Base-by-base conservation (phyloP, 2,329 filamentous ascomycete genomes). In the Sclerotinia trifoliorum region DNA sequence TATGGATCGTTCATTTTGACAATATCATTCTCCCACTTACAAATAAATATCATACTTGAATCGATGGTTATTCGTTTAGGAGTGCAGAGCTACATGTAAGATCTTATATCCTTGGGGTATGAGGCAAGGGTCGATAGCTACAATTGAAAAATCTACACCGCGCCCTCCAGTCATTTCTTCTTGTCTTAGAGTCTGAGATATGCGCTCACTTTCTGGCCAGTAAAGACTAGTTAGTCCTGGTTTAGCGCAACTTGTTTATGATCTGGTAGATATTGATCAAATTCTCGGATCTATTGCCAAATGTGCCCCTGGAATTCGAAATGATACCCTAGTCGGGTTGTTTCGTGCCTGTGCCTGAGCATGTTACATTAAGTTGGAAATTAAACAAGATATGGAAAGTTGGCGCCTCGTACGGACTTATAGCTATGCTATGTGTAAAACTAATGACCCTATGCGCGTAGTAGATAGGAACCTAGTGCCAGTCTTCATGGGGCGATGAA, bases 401-500 rank as follows among this genome's bases (percentile, higher is more conserved):
- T 81, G 79, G 80, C 79, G 19, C 75, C 76, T 26, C 78, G 80
- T 19, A 69, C 68, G 17, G 69, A 74, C 69, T 29, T 29, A 29
- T 29, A 29, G 29, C 29, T 77, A 76, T 21, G 84, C 84, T 24
- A 84, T 83, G 77, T 86, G 84, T 56, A 86, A 78, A 8, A 8
- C 84, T 84, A 54, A 86, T 79, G 44, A 83, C 79, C 79, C 78
- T 87, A 84, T 39, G 83, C 81, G 55, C 84, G 81, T 74, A 87
- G 77, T 39, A 87, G 81, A 72, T 86, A 86, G 62, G 86, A 79
- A 56, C 84, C 85, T 1, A 83, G 78, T 4, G 84, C 81, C 68
- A 86, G 80, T 77, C 81, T 83, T 46, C 78, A 74, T 52, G 85
- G 85, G 69, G 86, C 76, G 70, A 78, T 79, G 77, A 86, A 83